Evolutionary conservation across 2,329 filamentous ascomycete genomes (phyloP), one percentile per base, ranked within the genome.

Genomic region (Cladophialophora immunda): DNA sequence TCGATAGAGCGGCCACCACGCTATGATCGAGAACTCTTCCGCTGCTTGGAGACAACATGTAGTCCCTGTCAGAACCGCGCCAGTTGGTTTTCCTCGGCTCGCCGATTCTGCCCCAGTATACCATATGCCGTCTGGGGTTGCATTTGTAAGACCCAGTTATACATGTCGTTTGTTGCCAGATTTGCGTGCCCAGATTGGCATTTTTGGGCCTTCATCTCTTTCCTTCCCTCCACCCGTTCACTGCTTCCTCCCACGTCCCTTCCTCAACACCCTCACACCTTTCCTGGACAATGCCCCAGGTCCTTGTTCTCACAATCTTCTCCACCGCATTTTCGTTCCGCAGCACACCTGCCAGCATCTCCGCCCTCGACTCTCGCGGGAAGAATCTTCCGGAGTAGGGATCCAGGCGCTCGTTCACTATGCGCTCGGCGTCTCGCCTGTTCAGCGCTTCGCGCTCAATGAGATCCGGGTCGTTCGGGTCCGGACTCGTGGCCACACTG

Each of bases 341-440:
- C 85, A 73, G 97, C 85, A 25, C 87, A 90, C 3, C 85, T 9
- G 93, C 93, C 68, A 99, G 78, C 57, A 86, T 87, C 79, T 97
- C 92, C 0, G 93, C 95, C 70, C 93, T 85, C 15, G 92, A 85
- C 80, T 98, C 93, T 59, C 84, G 81, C 0, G 92, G 89, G 73
- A 94, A 94, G 77, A 92, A 97, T 27, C 94, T 84, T 6, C 84
- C 91, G 9, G 91, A 94, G 76, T 99, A 99, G 1, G 95, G 95
- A 81, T 99, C 95, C 66, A 97, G 78, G 64, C 95, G 84, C 80
- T 98, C 95, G 77, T 98, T 88, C 4, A 98, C 89, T 0, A 94
- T 84, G 60, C 89, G 84, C 74, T 94, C 90, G 56, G 89, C 84
- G 69, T 91, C 88, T 73, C 83, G 87, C 65, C 89, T 86, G 61